phyloP scores from a whole-genome alignment of 495 filamentous ascomycete genomes.

The Zalerion maritima region DNA sequence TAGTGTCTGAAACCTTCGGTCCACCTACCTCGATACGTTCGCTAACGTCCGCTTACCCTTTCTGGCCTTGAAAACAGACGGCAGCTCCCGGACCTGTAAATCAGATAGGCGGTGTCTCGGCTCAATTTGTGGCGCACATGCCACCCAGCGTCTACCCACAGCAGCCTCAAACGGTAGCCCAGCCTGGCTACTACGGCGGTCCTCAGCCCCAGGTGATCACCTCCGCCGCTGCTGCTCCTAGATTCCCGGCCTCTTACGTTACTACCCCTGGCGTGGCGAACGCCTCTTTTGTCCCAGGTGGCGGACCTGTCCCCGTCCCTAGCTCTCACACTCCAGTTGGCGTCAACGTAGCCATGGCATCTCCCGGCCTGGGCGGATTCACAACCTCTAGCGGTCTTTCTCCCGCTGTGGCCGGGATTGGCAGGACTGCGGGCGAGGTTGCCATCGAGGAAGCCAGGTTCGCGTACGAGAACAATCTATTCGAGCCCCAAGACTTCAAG shows the following conservation, averaged over 20 bases:
- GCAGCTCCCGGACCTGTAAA: too few species aligned
- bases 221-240: too few species aligned
- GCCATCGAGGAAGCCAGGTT: slow-evolving; percentile 22
- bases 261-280: too few species aligned
- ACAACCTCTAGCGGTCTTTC: neutral
- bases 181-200: slow-evolving; percentile 3
- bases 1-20: too few species aligned
- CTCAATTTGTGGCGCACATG: slow-evolving; percentile 10
- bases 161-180: slow-evolving; percentile 4
- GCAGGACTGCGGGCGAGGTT: slow-evolving; percentile 22
- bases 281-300: slow-evolving; percentile 4
- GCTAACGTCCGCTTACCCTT: too few species aligned
- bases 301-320: slow-evolving; percentile 6
- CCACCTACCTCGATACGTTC: too few species aligned
- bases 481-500: slow-evolving; percentile 35
- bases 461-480: slow-evolving; percentile 23
- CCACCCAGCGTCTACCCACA: slow-evolving; percentile 5
- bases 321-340: neutral
- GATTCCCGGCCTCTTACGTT: too few species aligned
- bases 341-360: neutral
- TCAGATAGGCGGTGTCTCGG: slow-evolving; percentile 6
- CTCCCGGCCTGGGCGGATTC: neutral
- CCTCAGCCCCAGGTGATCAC: too few species aligned
- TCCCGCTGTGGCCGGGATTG: slow-evolving; percentile 22
- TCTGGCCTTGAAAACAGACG: too few species aligned